These are phyloP conservation scores for Fraxinus excelsior DNA, from an alignment of 257 asterid species.

Conservation along the genomic window DNA sequence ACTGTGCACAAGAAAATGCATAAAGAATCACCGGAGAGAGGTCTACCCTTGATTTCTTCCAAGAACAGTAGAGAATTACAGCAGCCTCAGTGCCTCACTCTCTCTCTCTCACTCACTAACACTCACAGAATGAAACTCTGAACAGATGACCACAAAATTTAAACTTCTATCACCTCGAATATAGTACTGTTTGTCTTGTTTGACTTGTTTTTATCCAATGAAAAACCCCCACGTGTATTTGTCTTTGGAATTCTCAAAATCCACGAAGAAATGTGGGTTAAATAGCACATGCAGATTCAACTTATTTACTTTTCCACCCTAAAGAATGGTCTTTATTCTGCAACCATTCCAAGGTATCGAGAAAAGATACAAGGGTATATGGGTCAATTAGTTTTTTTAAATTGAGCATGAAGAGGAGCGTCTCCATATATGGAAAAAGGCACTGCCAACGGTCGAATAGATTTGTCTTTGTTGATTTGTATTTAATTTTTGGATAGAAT, in stretches of 20 bases:
- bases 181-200: neutral
- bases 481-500: neutral
- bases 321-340: neutral
- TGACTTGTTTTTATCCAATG: neutral
- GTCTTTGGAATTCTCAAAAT: neutral
- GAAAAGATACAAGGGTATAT: neutral
- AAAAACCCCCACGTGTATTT: neutral
- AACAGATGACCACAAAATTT: neutral
- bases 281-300: slow-evolving; percentile 13
- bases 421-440: slow-evolving; percentile 14
- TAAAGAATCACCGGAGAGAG: neutral
- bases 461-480: neutral
- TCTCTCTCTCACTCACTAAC: neutral
- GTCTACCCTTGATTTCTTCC: neutral
- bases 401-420: slow-evolving; percentile 36
- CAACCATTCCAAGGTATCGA: neutral
- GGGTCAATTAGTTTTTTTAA: neutral
- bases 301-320: slow-evolving; percentile 30
- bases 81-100: neutral
- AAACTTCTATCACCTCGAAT: slow-evolving; percentile 4
- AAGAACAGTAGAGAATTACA: neutral
- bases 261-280: neutral
- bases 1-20: neutral
- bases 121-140: neutral
- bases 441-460: slow-evolving; percentile 41